A percentile compares a stretch with the other conserved stretches of the same genome.
phyloP scores from a whole-genome alignment of 1,284 basidiomycete genomes.

The Porodaedalea pini region DNA sequence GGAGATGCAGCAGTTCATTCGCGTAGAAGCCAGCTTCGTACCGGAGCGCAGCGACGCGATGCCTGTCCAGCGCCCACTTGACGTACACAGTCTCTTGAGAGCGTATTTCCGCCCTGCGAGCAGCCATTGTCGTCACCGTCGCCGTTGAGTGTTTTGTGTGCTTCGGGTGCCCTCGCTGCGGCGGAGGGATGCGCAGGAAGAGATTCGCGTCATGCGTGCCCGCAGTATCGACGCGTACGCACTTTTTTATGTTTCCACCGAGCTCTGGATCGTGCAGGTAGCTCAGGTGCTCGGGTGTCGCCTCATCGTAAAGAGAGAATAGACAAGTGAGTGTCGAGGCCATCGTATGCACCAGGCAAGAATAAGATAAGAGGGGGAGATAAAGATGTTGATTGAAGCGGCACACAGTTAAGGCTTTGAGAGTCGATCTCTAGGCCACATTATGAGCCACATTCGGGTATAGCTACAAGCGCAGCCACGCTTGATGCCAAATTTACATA shows the following conservation, averaged over 20 bases:
- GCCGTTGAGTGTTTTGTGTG: neutral
- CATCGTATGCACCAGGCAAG: neutral
- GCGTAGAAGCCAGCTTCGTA: constrained; percentile 32
- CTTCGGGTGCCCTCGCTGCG: constrained; percentile 1
- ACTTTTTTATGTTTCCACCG: constrained; percentile 3
- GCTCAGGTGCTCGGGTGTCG: neutral
- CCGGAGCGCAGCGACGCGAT: constrained; percentile 25
- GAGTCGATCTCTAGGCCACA: neutral
- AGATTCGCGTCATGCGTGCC: neutral
- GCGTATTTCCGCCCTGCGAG: constrained; percentile 2
- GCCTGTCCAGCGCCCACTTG: constrained; percentile 28
- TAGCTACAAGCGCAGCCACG: no score
- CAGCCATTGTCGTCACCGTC: neutral
- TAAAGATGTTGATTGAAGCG: neutral
- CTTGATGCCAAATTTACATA: no score
- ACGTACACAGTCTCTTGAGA: constrained; percentile 21
- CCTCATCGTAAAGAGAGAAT: constrained; percentile 3
- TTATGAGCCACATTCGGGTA: no score
- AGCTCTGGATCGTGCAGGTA: neutral
- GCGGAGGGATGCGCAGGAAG: constrained; percentile 5
- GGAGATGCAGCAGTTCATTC: constrained; percentile 29
- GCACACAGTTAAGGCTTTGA: neutral
- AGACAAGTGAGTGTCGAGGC: constrained; percentile 4
- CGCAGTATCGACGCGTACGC: neutral
- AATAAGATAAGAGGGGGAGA: neutral